phyloP scores from a whole-genome alignment of 768 basidiomycete genomes.

The Podaxis sp. region DNA sequence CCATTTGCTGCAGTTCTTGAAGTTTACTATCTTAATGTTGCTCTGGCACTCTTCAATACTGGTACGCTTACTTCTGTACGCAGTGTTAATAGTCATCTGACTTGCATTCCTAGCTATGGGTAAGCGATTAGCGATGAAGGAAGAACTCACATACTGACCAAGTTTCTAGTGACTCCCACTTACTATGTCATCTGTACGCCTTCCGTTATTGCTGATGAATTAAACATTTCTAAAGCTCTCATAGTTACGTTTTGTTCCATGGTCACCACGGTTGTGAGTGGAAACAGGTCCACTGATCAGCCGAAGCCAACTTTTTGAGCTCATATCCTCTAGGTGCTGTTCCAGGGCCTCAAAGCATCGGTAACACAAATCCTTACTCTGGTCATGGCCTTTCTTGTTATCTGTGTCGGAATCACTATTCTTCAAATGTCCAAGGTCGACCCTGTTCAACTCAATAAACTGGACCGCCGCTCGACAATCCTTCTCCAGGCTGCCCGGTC shows the following conservation, averaged over 20 bases:
- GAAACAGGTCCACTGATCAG: not conserved
- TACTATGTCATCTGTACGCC: slow-evolving; percentile 81
- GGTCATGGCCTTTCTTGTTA: slow-evolving; percentile 89
- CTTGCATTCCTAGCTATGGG: slow-evolving; percentile 57
- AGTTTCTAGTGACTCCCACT: slow-evolving; percentile 71
- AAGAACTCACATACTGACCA: slow-evolving; percentile 11
- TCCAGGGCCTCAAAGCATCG: slow-evolving; percentile 83
- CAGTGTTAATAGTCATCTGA: not conserved
- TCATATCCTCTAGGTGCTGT: slow-evolving; percentile 61
- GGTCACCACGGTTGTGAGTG: slow-evolving; percentile 74
- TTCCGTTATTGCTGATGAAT: not conserved
- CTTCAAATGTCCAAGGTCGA: slow-evolving; percentile 97
- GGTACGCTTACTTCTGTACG: slow-evolving; percentile 40
- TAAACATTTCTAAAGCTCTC: slow-evolving; percentile 14
- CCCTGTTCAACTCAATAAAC: slow-evolving; percentile 70
- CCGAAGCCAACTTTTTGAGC: not conserved
- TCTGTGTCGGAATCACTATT: slow-evolving; percentile 90
- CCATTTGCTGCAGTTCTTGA: slow-evolving; percentile 63
- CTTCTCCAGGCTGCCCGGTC: slow-evolving; percentile 82
- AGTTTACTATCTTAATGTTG: slow-evolving; percentile 94
- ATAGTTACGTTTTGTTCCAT: slow-evolving; percentile 83
- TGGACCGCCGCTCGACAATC: slow-evolving; percentile 89
- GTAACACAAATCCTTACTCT: slow-evolving; percentile 83
- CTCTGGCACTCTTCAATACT: slow-evolving; percentile 93
- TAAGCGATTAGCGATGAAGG: slow-evolving; percentile 26